Conservation (phyloP, 345 rosid genomes). For the Acer negundo region DNA sequence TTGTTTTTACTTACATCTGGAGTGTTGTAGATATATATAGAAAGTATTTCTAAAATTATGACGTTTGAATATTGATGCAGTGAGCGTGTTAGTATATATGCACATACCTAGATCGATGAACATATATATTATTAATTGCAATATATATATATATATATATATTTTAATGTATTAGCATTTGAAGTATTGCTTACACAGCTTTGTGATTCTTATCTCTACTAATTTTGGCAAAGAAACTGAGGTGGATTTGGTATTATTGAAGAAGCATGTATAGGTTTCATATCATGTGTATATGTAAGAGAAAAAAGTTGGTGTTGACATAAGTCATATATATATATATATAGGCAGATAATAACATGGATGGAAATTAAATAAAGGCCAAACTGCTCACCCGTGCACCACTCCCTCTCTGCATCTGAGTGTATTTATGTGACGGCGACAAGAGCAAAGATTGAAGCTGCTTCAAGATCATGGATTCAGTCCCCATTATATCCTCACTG, state of each 20-base stretch:
- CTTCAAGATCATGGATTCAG: not conserved
- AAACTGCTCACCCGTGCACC: slow-evolving; percentile 24
- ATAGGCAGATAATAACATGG: too few species aligned
- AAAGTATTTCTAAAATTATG: not conserved
- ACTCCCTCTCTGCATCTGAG: not conserved
- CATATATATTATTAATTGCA: too few species aligned
- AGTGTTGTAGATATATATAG: too few species aligned
- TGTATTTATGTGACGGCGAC: slow-evolving; percentile 29
- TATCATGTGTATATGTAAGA: not conserved
- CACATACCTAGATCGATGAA: too few species aligned
- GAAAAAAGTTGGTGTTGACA: not conserved
- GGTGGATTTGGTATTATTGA: slow-evolving; percentile 17
- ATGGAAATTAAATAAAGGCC: slow-evolving; percentile 4
- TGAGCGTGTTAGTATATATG: too few species aligned
- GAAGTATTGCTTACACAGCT: slow-evolving; percentile 23
- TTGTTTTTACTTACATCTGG: too few species aligned
- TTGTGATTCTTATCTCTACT: slow-evolving; percentile 14
- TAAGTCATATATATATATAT: too few species aligned
- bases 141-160: too few species aligned
- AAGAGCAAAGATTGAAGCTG: slow-evolving; percentile 18
- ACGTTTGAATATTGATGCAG: too few species aligned
- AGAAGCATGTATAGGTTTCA: not conserved
- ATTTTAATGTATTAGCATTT: slow-evolving; percentile 15
- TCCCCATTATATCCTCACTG: not conserved
- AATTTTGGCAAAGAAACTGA: slow-evolving; percentile 23